Evolutionary conservation across 345 rosid species (phyloP).

Genomic region (Salix suchowensis): DNA sequence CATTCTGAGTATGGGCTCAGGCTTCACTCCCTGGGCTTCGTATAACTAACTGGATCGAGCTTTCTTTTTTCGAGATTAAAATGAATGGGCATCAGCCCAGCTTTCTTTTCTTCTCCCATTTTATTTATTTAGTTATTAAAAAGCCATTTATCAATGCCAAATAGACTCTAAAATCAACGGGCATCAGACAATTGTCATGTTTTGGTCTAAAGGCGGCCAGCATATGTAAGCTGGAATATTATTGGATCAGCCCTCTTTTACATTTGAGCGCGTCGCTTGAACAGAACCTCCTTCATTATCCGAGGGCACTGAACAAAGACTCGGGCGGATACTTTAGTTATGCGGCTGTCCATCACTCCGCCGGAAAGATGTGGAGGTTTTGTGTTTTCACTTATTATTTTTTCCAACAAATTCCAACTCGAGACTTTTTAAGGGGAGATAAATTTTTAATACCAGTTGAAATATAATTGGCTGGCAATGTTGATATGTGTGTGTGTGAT

Average conservation of each 20-base stretch:
- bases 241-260: neutral
- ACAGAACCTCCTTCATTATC: neutral
- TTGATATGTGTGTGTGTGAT: too few species aligned
- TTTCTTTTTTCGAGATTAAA: neutral
- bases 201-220: neutral
- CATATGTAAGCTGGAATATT: neutral
- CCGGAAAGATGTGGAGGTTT: too few species aligned
- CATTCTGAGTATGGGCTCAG: neutral
- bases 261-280: neutral
- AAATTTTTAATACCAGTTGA: too few species aligned
- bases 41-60: neutral
- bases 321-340: neutral
- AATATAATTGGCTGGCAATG: too few species aligned
- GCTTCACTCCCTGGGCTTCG: neutral
- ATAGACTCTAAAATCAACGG: neutral
- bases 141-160: too few species aligned
- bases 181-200: neutral
- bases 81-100: neutral
- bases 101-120: too few species aligned
- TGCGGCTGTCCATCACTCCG: neutral
- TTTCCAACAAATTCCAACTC: too few species aligned
- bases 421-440: too few species aligned
- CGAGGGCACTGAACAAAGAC: neutral
- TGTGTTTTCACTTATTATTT: too few species aligned
- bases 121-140: too few species aligned